These are phyloP conservation scores for Diaporthe aspalathi DNA, from an alignment of 2,329 filamentous ascomycete species.

Conservation along the genomic window DNA sequence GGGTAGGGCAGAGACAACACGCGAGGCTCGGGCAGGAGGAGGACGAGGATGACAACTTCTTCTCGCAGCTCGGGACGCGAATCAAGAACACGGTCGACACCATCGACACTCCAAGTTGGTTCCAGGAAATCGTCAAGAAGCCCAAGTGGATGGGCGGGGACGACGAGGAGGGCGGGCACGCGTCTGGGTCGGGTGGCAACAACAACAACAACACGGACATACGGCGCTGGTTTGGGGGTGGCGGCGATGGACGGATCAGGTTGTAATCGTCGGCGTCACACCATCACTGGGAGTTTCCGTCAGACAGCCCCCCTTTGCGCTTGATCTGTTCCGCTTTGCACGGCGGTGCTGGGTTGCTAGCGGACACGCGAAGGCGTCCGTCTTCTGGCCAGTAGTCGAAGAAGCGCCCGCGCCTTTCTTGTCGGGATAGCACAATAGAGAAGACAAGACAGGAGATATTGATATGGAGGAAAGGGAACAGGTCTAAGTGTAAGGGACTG, in stretches of 20 bases:
- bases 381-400: neutral
- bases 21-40: constrained; percentile 62
- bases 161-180: constrained; percentile 52
- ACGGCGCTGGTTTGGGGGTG: constrained; percentile 69
- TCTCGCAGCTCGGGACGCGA: constrained; percentile 83
- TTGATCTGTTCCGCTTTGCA: neutral
- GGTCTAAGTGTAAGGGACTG: neutral
- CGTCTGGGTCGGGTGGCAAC: constrained; percentile 41
- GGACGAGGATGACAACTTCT: constrained; percentile 83
- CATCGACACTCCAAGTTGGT: constrained; percentile 83
- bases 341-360: neutral
- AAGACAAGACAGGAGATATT: too few relatives aligned
- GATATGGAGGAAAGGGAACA: neutral
- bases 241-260: constrained; percentile 51
- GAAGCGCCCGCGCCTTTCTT: too few relatives aligned
- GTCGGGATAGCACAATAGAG: neutral
- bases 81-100: constrained; percentile 94
- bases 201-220: constrained; percentile 54
- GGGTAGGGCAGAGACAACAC: constrained; percentile 48
- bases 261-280: constrained; percentile 40
- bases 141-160: constrained; percentile 84
- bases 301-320: neutral
- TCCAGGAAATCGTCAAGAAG: constrained; percentile 77
- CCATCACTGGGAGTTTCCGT: neutral
- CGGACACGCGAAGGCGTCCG: too few relatives aligned